Percentiles rank a stretch among this genome's conserved stretches.
Evolutionary conservation across 495 filamentous ascomycete genomes (phyloP).

Genomic region (Hypomontagnella monticulosa): DNA sequence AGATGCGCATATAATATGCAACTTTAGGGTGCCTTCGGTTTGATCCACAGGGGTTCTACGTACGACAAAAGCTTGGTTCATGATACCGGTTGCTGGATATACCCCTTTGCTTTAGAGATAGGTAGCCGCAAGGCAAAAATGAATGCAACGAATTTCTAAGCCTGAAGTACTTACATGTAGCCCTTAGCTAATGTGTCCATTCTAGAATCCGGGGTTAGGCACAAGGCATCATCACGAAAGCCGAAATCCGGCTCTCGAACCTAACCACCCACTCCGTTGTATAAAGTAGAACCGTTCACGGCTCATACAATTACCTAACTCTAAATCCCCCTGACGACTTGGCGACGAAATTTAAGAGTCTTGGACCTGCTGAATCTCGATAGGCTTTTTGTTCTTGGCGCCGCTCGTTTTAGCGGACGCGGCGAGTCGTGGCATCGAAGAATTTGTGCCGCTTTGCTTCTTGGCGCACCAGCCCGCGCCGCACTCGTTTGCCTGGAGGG

Average conservation of each 20-base stretch:
- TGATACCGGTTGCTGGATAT: conserved; percentile 7
- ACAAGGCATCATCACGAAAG: background rate
- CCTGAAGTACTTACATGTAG: background rate
- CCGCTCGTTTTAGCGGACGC: conserved; percentile 6
- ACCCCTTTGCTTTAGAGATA: conserved; percentile 28
- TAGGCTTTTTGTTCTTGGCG: conserved; percentile 14
- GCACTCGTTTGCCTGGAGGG: conserved; percentile 8
- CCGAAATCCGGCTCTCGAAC: background rate
- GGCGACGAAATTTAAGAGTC: background rate
- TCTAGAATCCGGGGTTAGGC: background rate
- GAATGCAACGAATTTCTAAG: conserved; percentile 22
- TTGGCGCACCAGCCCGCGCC: conserved; percentile 25
- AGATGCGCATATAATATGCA: background rate
- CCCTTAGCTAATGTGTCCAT: background rate
- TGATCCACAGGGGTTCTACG: background rate
- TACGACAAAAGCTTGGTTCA: background rate
- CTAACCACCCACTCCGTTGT: background rate
- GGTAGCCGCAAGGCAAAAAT: conserved; percentile 28
- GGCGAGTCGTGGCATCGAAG: conserved; percentile 24
- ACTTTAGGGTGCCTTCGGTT: conserved; percentile 1
- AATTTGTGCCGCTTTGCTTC: conserved; percentile 23
- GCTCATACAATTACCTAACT: background rate
- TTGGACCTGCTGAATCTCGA: background rate
- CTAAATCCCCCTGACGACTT: conserved; percentile 1
- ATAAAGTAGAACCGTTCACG: background rate